Base-by-base conservation (phyloP, 2,329 filamentous ascomycete genomes). In the Colletotrichum musicola region DNA sequence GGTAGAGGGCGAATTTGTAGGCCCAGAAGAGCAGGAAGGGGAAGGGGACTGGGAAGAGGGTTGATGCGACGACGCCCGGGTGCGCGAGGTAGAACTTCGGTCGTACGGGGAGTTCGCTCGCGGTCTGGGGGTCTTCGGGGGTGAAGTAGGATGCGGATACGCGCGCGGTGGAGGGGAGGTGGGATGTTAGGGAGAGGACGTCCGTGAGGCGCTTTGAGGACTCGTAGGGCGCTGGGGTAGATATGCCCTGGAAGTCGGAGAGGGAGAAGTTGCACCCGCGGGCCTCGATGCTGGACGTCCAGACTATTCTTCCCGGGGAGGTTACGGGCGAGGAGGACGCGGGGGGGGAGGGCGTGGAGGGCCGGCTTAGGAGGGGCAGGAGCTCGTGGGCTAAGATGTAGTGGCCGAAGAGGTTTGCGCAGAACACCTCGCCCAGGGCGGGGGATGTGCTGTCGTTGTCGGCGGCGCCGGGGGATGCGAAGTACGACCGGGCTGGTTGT, bases 351-450 rank as follows among this genome's bases (percentile, higher is more conserved):
- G 4, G 83, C 76, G 46, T 71, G 16, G 79, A 75, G 16, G 75
- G 76, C 58, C 88, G 83, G 74, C 83, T 81, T 73, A 99, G 86
- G 12, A 98, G 83, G 0, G 93, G 92, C 72, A 92, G 86, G 12
- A 98, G 86, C 75, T 91, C 89, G 78, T 97, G 95, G 16, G 89
- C 89, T 25, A 99, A 89, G 75, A 98, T 82, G 78, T 99, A 98
- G 81, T 99, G 96, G 0, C 96, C 96, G 77, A 99, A 98, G 35
- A 97, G 87, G 76, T 98, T 98, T 57, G 95, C 92, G 77, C 91
- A 92, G 78, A 98, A 99, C 18, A 97, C 89, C 72, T 93, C 86
- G 3, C 94, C 95, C 0, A 99, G 82, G 5, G 83, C 81, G 0
- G 91, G 90, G 66, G 90, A 27, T 3, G 79, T 86, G 65, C 40